These are phyloP conservation scores for Dactylella cylindrospora DNA, from an alignment of 2,329 filamentous ascomycete species.

Conservation along the genomic window DNA sequence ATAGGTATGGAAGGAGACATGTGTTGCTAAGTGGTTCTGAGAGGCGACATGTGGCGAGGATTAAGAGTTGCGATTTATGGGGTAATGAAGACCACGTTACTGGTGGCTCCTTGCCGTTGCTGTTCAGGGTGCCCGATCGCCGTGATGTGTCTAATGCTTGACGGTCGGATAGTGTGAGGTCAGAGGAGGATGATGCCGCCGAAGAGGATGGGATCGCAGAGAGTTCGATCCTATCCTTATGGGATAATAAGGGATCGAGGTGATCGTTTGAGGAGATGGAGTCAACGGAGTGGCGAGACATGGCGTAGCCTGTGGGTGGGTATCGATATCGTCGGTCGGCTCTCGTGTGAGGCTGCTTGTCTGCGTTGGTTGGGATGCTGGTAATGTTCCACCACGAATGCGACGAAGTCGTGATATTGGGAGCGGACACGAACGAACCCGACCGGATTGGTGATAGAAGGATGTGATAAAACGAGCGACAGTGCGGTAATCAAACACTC, in stretches of 20 bases:
- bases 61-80: constrained; percentile 72
- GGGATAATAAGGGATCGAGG: background rate
- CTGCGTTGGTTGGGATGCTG: too few relatives aligned
- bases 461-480: too few relatives aligned
- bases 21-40: constrained; percentile 82
- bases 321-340: too few relatives aligned
- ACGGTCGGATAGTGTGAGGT: background rate
- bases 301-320: too few relatives aligned
- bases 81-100: constrained; percentile 74
- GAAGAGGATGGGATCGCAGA: background rate
- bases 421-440: too few relatives aligned
- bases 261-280: background rate
- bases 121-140: background rate
- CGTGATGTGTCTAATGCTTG: background rate
- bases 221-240: constrained; percentile 10
- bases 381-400: too few relatives aligned
- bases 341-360: too few relatives aligned
- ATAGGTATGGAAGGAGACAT: constrained; percentile 76
- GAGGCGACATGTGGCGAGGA: constrained; percentile 75
- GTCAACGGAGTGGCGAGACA: constrained; percentile 21
- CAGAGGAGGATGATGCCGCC: too few relatives aligned
- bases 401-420: too few relatives aligned
- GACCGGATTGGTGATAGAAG: too few relatives aligned
- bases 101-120: constrained; percentile 50
- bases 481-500: too few relatives aligned